phyloP scores from a whole-genome alignment of 495 filamentous ascomycete species.

The Penicillium parvum region DNA sequence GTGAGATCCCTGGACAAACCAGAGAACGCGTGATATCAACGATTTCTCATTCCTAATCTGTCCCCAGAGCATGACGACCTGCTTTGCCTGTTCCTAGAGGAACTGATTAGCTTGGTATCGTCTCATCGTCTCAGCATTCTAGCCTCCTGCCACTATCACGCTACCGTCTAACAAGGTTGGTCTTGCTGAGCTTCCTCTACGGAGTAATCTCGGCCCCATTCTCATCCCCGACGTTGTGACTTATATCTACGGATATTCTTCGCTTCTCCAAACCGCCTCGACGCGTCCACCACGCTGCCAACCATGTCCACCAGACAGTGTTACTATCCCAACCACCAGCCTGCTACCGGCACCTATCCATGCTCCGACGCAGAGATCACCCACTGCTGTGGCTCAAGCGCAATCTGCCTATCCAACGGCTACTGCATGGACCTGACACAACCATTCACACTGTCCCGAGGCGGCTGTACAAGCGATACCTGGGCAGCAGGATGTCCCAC shows the following conservation, averaged over 20 bases:
- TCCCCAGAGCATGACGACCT: too few species aligned
- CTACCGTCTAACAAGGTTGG: too few species aligned
- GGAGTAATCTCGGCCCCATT: too few species aligned
- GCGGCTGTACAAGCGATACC: slow-evolving; percentile 11
- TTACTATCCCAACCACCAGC: slow-evolving; percentile 13
- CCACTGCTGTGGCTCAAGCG: slow-evolving; percentile 7
- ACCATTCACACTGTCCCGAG: slow-evolving; percentile 14
- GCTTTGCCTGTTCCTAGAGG: too few species aligned
- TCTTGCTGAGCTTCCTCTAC: too few species aligned
- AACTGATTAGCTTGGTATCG: too few species aligned
- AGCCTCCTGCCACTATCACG: too few species aligned
- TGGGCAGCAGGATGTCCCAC: slow-evolving; percentile 17
- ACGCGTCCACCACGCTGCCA: background rate
- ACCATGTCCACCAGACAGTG: slow-evolving; percentile 8
- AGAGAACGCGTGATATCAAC: too few species aligned
- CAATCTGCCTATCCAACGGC: slow-evolving; percentile 17
- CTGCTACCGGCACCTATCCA: slow-evolving; percentile 2
- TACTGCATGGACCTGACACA: slow-evolving; percentile 16
- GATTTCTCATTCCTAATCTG: too few species aligned
- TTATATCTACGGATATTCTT: background rate
- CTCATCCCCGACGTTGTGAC: background rate
- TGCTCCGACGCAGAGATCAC: slow-evolving; percentile 14
- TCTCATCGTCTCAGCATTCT: too few species aligned
- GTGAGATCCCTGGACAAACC: too few species aligned
- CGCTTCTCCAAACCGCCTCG: background rate